Evolutionary conservation across 345 rosid genomes (phyloP), one percentile per base, ranked within the genome.

Genomic region (Nephelium lappaceum): DNA sequence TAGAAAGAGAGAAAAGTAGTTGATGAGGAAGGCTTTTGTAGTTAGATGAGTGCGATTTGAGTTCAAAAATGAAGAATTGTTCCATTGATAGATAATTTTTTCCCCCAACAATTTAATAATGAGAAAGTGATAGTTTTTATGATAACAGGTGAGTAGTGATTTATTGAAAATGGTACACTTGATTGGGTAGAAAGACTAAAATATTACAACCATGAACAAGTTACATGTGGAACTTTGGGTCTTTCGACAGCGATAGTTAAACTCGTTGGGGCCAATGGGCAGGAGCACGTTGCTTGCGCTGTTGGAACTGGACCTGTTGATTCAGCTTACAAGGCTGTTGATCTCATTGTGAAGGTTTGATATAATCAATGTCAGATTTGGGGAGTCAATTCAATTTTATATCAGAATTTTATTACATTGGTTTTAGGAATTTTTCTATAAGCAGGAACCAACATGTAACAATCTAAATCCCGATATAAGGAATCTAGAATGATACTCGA

Each of bases 301-400:
- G 84, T 91, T 38, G 99, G 99, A 78, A 81, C 91, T 76, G 99
- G 99, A 15, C 98, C 99, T 18, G 97, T 96, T 31, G 99, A 96
- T 89, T 91, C 98, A 49, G 98, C 94, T n/a, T 96, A 94, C 87
- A 96, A 94, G 84, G 99, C 99, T 77, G 83, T 94, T 24, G 92
- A 94, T 86, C 91, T 91, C 73, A 91, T 96, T 60, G 95, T 92
- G 67, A 88, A 93, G 97, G 99, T 94, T 74, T 38, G 69, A 39
- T 67, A 6, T 23, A 4, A 36, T 21, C 19, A 24, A 80, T 31
- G 43, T 39, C 16, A 31, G 42, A 61, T 38, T 58, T 31, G 14
- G 73, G 31, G 6, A 10, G 36, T 36, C 24, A 5, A 6, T 25
- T 36, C 9, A 38, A 3, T n/a, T 19, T 49, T 3, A 63, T 42